Conservation (phyloP, 2,329 filamentous ascomycete species). For the Botrytis pseudocinerea region DNA sequence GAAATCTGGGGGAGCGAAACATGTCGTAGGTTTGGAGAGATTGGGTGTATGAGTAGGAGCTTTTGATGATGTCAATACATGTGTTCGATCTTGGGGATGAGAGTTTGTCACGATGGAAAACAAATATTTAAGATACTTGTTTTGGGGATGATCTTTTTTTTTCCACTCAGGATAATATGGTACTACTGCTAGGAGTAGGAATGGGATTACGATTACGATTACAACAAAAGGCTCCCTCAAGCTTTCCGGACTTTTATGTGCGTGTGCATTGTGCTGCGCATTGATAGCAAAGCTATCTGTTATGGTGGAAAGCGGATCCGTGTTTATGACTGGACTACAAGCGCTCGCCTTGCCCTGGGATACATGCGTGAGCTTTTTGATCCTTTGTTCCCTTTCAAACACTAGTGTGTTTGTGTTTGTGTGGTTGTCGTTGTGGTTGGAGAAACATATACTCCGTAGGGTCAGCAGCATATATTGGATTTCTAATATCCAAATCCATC, state of each 20-base stretch:
- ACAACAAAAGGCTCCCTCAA: not conserved
- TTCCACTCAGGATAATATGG: not conserved
- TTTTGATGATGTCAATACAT: not conserved
- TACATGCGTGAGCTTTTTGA: slow-evolving; percentile 1
- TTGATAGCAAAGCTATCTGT: not conserved
- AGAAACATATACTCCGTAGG: not conserved
- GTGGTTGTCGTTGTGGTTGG: no score
- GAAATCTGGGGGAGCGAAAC: not conserved
- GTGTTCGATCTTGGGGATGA: not conserved
- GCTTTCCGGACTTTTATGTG: slow-evolving; percentile 7
- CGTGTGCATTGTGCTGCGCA: slow-evolving; percentile 2
- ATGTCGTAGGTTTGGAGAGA: not conserved
- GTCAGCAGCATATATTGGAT: not conserved
- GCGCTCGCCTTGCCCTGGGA: slow-evolving; percentile 17
- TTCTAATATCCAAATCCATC: not conserved
- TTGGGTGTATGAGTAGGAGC: not conserved
- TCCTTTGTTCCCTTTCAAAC: not conserved
- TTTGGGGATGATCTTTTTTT: not conserved
- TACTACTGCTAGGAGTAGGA: not conserved
- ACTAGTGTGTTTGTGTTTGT: not conserved
- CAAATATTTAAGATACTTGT: not conserved
- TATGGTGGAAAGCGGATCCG: not conserved
- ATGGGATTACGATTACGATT: not conserved
- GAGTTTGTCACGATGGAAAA: not conserved
- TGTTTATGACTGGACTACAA: not conserved